These are phyloP conservation scores for Colletotrichum somersetense DNA, from an alignment of 2,329 filamentous ascomycete species.

Conservation along the genomic window DNA sequence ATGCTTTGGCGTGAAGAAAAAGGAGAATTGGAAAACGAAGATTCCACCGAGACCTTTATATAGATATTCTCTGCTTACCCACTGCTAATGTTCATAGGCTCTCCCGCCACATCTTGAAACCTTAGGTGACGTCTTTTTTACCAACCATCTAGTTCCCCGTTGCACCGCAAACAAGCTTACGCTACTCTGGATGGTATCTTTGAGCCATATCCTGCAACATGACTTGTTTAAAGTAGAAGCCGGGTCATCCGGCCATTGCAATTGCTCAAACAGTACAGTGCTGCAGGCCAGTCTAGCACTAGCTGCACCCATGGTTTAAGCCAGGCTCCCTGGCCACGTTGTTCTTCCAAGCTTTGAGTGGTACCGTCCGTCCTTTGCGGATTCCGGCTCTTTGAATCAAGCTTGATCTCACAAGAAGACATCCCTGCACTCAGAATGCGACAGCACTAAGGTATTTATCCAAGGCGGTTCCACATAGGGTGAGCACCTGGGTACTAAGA, in stretches of 20 bases:
- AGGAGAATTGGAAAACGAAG: neutral
- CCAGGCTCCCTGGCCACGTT: constrained; percentile 22
- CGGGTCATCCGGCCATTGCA: constrained; percentile 32
- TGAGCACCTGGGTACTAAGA: too few relatives aligned
- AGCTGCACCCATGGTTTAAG: constrained; percentile 23
- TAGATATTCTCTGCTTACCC: neutral
- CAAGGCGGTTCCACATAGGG: too few relatives aligned
- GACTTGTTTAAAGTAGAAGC: constrained; percentile 24
- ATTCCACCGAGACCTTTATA: neutral
- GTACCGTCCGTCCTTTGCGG: neutral
- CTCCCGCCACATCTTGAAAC: constrained; percentile 30
- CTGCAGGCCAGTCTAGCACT: constrained; percentile 17
- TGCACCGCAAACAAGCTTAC: constrained; percentile 6
- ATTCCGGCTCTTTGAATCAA: neutral
- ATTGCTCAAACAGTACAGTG: constrained; percentile 25
- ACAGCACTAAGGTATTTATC: too few relatives aligned
- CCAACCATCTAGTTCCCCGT: neutral
- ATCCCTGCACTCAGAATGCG: neutral
- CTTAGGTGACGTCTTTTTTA: constrained; percentile 19
- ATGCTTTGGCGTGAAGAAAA: neutral
- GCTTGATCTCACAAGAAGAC: neutral
- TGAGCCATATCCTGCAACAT: constrained; percentile 27
- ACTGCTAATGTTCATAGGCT: neutral
- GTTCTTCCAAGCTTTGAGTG: constrained; percentile 33
- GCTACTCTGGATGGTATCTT: constrained; percentile 24